Evolutionary conservation across 306 rosid species (phyloP).

Genomic region (Hippophae rhamnoides): DNA sequence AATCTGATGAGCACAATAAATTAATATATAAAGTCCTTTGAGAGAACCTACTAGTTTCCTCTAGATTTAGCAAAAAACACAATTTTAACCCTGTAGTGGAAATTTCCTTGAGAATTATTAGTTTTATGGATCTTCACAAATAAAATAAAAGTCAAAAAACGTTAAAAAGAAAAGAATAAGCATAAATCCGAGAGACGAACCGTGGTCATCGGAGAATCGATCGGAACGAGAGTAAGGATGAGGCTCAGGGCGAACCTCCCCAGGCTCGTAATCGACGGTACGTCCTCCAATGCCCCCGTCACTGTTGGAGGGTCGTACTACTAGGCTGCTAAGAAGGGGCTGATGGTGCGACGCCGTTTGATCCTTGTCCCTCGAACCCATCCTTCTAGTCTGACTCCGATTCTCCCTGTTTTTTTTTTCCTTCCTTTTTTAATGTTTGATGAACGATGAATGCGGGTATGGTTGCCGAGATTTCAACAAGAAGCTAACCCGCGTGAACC

Average conservation of each 20-base stretch:
- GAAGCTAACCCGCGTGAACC: conserved; percentile 18
- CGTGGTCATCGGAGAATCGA: conserved; percentile 32
- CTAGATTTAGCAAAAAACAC: no score
- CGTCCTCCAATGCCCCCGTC: conserved; percentile 39
- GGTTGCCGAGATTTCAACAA: conserved; percentile 13
- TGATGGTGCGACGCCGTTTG: conserved; percentile 36
- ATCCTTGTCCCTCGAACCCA: conserved; percentile 44
- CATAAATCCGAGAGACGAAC: conserved; percentile 24
- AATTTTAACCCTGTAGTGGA: no score
- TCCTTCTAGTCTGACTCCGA: not conserved
- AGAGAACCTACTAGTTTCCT: no score
- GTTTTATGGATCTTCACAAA: conserved; percentile 3
- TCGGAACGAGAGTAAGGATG: conserved; percentile 35
- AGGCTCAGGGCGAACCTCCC: conserved; percentile 47
- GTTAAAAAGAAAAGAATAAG: not conserved
- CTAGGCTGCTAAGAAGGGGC: conserved; percentile 55
- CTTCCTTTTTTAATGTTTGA: not conserved
- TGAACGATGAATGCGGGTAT: conserved; percentile 4
- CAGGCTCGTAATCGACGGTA: conserved; percentile 39
- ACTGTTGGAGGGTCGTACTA: conserved; percentile 38
- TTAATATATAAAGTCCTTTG: no score
- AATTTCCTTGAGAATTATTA: not conserved
- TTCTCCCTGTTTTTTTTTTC: not conserved
- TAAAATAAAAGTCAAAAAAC: not conserved
- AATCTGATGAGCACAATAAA: no score